Evolutionary conservation across 768 basidiomycete species (phyloP).

Genomic region (Pilatotrama ljubarskyi): DNA sequence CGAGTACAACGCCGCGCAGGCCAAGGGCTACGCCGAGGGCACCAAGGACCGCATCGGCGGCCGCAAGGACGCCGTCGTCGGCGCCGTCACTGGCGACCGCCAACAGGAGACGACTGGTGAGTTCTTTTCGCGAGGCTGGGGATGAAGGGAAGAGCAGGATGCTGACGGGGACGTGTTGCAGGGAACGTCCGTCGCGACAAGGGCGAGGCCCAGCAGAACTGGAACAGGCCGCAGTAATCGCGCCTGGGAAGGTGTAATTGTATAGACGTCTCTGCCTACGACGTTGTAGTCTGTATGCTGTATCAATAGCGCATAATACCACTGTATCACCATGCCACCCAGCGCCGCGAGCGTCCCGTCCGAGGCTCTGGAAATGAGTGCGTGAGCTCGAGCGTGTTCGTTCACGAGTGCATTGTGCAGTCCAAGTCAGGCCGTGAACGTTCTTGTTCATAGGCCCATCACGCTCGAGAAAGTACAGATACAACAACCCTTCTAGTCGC

Average conservation of each 20-base stretch:
- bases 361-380: too few species aligned
- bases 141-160: background rate
- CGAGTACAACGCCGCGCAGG: slow-evolving; percentile 48
- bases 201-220: slow-evolving; percentile 52
- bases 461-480: background rate
- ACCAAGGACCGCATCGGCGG: slow-evolving; percentile 44
- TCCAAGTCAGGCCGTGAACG: too few species aligned
- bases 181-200: slow-evolving; percentile 58
- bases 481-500: slow-evolving; percentile 3
- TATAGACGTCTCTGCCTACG: background rate
- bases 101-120: slow-evolving; percentile 50
- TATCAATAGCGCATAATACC: background rate
- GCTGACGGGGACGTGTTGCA: slow-evolving; percentile 22
- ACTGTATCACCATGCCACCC: background rate
- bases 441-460: background rate
- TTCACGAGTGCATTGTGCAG: too few species aligned
- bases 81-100: slow-evolving; percentile 55
- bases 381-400: too few species aligned
- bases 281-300: background rate
- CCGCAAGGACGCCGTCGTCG: slow-evolving; percentile 54
- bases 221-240: slow-evolving; percentile 36
- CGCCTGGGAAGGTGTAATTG: background rate
- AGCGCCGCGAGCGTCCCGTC: too few species aligned
- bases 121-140: slow-evolving; percentile 6
- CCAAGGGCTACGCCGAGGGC: slow-evolving; percentile 54